Base-by-base conservation (phyloP, 2,329 filamentous ascomycete genomes). In the Talaromyces sp. region DNA sequence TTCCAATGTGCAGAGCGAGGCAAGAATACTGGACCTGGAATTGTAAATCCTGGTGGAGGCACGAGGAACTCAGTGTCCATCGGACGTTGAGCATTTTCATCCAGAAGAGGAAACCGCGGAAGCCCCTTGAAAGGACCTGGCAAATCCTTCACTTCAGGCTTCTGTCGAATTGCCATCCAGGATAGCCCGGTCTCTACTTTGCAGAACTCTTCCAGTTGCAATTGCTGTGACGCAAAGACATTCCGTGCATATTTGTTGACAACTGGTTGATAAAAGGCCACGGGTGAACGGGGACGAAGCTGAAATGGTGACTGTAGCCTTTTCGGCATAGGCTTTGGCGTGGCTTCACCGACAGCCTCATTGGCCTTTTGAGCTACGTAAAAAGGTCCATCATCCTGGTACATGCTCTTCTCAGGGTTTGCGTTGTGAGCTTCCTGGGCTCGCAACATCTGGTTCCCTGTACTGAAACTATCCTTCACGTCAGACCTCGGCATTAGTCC, bases 221-320 rank as follows among this genome's bases (percentile, higher is more conserved):
- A 52, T 24, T 52, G 8, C 31, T 43, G 39, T 16, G 64, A 65
- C 3, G 16, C 50, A 62, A 65, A 65, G 13, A 62, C 33, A 11
- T 65, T 27, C 24, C 57, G 61, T 22, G 45, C 22, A 31, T 65
- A 65, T 33, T 62, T 62, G 64, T 65, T 65, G 16, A 62, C 60
- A 41, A 62, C 22, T n/a, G 64, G 52, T 35, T 41, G 31, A 10
- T 65, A 65, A 10, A 13, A 48, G 22, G 31, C 6, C 8, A 54
- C 64, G 8, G 59, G 50, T 11, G 60, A 39, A 37, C 19, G 43
- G 9, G 22, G 16, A 59, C 50, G 59, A n/a, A 31, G 50, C 22
- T 52, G 41, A 37, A 58, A 59, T 33, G 63, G 63, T 13, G 59
- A 65, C 33, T 50, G 63, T 33, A 61, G 52, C 50, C 33, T 57